A percentile compares a stretch with the other conserved stretches of the same genome.
Evolutionary conservation across 139 green algal species (phyloP).

Genomic region (Chlorella sp.): DNA sequence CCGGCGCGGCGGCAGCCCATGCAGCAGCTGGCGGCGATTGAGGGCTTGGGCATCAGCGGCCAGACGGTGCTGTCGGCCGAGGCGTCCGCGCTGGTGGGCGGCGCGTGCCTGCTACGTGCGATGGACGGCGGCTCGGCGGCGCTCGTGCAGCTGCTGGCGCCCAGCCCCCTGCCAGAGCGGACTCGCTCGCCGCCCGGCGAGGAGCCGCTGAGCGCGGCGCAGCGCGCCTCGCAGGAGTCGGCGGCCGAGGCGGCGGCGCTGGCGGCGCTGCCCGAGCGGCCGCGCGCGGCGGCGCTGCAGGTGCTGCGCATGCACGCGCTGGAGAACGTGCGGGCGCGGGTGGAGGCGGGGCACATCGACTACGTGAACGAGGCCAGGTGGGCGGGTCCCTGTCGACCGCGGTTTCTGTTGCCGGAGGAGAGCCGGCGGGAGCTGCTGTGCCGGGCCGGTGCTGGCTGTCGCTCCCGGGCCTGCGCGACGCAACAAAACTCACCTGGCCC

Average conservation of each 20-base stretch:
- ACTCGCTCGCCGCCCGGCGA: too few relatives aligned
- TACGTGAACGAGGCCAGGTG: constrained; percentile 78
- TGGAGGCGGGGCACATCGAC: constrained; percentile 74
- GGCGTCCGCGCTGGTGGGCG: constrained; percentile 21
- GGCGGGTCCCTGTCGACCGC: not conserved
- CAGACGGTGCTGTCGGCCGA: constrained; percentile 58
- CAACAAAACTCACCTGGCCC: too few relatives aligned
- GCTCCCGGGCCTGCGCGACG: too few relatives aligned
- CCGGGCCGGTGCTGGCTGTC: too few relatives aligned
- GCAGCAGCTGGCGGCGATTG: constrained; percentile 33
- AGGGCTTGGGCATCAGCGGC: constrained; percentile 20
- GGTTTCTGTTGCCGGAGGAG: not conserved
- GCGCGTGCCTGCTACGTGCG: constrained; percentile 7
- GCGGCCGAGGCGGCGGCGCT: not conserved
- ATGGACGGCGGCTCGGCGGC: not conserved
- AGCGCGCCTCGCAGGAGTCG: constrained; percentile 6
- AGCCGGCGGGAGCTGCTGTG: not conserved
- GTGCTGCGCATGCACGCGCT: constrained; percentile 77
- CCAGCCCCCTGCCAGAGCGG: constrained; percentile 1
- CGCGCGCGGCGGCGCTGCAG: constrained; percentile 27
- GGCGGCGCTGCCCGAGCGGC: constrained; percentile 5
- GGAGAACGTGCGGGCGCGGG: constrained; percentile 63
- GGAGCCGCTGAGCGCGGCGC: too few relatives aligned
- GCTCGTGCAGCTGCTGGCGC: constrained; percentile 12
- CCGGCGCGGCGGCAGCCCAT: constrained; percentile 29